Percentiles rank a stretch among this genome's conserved stretches.
Conservation (phyloP, 306 rosid genomes). For the Oemleria cerasiformis region DNA sequence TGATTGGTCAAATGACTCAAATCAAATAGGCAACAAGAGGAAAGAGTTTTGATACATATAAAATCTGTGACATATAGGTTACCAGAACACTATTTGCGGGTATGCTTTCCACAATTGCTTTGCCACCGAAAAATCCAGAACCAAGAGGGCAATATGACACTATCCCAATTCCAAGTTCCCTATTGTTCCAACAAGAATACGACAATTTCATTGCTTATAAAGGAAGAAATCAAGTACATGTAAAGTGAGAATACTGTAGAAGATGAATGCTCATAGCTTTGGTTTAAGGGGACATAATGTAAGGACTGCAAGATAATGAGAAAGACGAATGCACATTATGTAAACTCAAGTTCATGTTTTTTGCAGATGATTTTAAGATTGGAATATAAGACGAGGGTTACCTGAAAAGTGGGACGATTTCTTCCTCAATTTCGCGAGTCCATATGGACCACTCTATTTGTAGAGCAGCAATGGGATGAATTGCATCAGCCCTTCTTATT, state of each 20-base stretch:
- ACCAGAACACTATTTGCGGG: constrained; percentile 24
- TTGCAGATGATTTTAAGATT: not conserved
- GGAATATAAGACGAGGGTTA: constrained; percentile 11
- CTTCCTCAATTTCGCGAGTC: constrained; percentile 62
- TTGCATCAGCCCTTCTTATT: constrained; percentile 64
- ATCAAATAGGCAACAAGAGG: not conserved
- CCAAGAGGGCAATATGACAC: constrained; percentile 33
- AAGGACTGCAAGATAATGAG: not conserved
- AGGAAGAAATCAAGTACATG: no score
- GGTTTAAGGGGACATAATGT: not conserved
- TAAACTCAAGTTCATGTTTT: not conserved
- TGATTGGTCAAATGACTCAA: not conserved
- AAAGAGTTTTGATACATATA: not conserved
- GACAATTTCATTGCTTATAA: not conserved
- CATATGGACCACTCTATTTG: constrained; percentile 73
- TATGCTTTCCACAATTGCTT: constrained; percentile 23
- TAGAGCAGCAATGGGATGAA: constrained; percentile 70
- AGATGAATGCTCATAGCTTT: not conserved
- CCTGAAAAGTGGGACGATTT: constrained; percentile 64
- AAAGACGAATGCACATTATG: not conserved
- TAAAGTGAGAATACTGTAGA: not conserved
- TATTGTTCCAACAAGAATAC: not conserved
- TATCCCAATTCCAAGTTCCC: constrained; percentile 32
- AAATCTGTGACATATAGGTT: not conserved
- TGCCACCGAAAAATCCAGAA: constrained; percentile 31